Base-by-base conservation (phyloP, 345 rosid genomes). In the Aquilaria yunnanensis region DNA sequence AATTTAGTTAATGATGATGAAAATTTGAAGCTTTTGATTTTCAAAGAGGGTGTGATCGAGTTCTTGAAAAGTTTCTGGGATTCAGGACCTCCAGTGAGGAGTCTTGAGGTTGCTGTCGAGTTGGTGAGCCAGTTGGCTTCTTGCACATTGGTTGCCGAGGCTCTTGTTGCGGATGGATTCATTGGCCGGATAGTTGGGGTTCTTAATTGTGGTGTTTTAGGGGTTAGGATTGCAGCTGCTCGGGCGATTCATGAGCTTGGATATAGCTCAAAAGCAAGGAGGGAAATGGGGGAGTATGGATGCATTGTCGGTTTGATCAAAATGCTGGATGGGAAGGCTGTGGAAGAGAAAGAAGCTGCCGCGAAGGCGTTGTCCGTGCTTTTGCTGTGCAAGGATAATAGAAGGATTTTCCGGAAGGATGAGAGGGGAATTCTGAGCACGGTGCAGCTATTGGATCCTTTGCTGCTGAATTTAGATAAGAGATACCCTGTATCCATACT, bases 271-370 rank as follows among this genome's bases (percentile, higher is more conserved):
- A 86, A 78, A 72, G 65, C 75, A 10, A 72, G 86, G 78, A 90
- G 77, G 66, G 96, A 88, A 64, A 71, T 90, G 57, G 95, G 97
- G 23, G 96, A 82, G 54, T 69, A 69, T 10, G 96, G 90, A 30
- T 78, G 84, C 66, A 75, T 80, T 13, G 69, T 54, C 53, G 77
- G 78, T 11, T 67, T 93, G 78, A 78, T 85, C 60, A 80, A 78
- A 62, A 85, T 88, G 97, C 60, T 93, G 63, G 97, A 93, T 67
- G 96, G 95, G 13, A 93, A 93, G 74, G 92, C 89, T 43, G 69
- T 70, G 13, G 94, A 84, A 62, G 98, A 90, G 76, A 86, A 82
- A 76, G 96, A 88, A 76, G 91, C 95, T 12, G 96, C 92, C 29
- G 85, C 88, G 1, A 86, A 77, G 64, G 92, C 95, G 13, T 54